A percentile compares a stretch with the other conserved stretches of the same genome.
These are phyloP conservation scores for Eucalyptus dawsonii DNA, from an alignment of 345 rosid species.

Conservation along the genomic window DNA sequence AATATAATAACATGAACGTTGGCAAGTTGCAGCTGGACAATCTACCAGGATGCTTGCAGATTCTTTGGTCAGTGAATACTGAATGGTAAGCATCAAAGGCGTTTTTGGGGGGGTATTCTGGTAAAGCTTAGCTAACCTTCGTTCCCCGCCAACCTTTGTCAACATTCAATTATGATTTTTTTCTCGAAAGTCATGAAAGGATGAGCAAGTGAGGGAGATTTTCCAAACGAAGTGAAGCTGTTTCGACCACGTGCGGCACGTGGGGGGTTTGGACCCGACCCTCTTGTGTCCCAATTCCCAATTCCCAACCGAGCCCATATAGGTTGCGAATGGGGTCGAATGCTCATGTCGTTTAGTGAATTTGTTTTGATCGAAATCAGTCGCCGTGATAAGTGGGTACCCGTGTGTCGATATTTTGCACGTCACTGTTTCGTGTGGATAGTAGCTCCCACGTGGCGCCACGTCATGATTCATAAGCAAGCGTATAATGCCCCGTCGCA, in stretches of 20 bases:
- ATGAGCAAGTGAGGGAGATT: background rate
- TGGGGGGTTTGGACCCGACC: background rate
- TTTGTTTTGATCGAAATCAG: background rate
- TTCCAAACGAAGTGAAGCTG: background rate
- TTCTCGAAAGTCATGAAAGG: background rate
- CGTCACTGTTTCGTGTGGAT: background rate
- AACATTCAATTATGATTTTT: background rate
- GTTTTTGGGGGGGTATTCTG: background rate
- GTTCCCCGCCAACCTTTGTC: background rate
- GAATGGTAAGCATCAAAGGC: background rate
- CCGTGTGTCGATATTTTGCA: background rate
- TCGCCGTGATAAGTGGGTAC: fast-evolving
- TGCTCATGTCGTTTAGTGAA: background rate
- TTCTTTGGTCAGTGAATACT: background rate
- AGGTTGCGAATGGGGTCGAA: background rate
- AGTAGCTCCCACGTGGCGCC: background rate
- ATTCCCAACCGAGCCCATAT: background rate
- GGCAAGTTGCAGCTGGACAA: background rate
- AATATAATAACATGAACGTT: background rate
- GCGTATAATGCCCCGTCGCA: background rate
- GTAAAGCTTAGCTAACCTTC: background rate
- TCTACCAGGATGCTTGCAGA: background rate
- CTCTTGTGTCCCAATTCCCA: background rate
- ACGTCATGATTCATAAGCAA: background rate
- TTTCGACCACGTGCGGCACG: background rate